Conservation (phyloP, 1,284 basidiomycete genomes). For the Thelephora terrestris region DNA sequence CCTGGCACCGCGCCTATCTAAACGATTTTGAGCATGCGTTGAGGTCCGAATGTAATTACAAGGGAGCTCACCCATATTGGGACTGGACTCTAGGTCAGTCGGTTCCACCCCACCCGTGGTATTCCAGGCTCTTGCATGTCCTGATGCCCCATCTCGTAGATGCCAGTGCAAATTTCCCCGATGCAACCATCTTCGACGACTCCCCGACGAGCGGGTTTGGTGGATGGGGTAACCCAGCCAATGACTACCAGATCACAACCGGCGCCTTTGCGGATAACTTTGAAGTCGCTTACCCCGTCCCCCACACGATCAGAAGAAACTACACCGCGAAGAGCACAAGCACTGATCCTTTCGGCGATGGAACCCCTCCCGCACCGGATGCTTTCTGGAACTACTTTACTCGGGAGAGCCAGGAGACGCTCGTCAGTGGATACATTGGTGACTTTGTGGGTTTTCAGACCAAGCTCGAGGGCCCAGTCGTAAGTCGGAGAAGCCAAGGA, state of each 20-base stretch:
- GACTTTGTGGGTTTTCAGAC: constrained; percentile 26
- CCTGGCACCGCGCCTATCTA: constrained; percentile 30
- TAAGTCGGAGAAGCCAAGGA: constrained; percentile 21
- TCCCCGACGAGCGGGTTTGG: constrained; percentile 23
- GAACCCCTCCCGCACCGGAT: not conserved
- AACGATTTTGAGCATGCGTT: constrained; percentile 22
- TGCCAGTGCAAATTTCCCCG: constrained; percentile 24
- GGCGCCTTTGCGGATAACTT: constrained; percentile 24
- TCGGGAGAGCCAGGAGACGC: constrained; percentile 8
- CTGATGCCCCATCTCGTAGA: not conserved
- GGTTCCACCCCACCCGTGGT: not conserved
- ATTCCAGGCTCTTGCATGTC: not conserved
- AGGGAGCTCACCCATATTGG: constrained; percentile 29
- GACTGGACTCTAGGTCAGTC: constrained; percentile 27
- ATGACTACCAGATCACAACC: constrained; percentile 21
- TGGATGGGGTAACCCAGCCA: constrained; percentile 26
- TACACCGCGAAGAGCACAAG: constrained; percentile 20
- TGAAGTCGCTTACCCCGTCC: constrained; percentile 23
- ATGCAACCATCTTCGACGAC: constrained; percentile 23
- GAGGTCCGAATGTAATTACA: constrained; percentile 24
- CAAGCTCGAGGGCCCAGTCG: constrained; percentile 23
- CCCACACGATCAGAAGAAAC: constrained; percentile 26
- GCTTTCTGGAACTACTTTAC: not conserved
- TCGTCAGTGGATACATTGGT: constrained; percentile 22
- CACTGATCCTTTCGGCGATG: not conserved